Evolutionary conservation across 768 basidiomycete species (phyloP).

Genomic region (Crassisporium funariophilum): DNA sequence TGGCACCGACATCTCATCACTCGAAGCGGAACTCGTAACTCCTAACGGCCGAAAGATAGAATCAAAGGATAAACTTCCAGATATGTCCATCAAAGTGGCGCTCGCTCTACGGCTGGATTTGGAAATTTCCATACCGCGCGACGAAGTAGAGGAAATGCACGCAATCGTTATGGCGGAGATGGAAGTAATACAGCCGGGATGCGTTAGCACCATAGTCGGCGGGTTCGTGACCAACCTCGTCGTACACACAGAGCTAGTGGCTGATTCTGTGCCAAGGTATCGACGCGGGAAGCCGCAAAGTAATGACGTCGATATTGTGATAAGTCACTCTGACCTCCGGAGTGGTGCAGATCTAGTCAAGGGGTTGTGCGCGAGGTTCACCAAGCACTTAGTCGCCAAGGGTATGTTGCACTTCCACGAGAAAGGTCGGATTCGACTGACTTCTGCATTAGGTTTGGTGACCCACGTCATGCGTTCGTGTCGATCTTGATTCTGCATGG

Average conservation of each 20-base stretch:
- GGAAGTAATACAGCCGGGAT: slow-evolving; percentile 62
- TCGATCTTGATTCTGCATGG: not conserved
- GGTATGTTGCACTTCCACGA: slow-evolving; percentile 40
- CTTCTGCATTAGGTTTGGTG: slow-evolving; percentile 49
- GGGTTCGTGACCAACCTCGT: slow-evolving; percentile 51
- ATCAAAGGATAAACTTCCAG: slow-evolving; percentile 21
- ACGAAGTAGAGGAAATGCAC: slow-evolving; percentile 81
- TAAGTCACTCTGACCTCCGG: slow-evolving; percentile 64
- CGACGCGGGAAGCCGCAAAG: slow-evolving; percentile 80
- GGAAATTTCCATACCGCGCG: slow-evolving; percentile 56
- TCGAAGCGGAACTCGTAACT: slow-evolving; percentile 30
- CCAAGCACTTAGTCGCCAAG: slow-evolving; percentile 54
- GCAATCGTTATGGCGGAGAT: slow-evolving; percentile 67
- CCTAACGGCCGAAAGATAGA: slow-evolving; percentile 34
- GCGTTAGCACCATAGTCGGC: slow-evolving; percentile 75
- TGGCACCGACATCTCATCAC: slow-evolving; percentile 12
- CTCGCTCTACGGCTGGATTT: slow-evolving; percentile 64
- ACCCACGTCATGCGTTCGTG: slow-evolving; percentile 84
- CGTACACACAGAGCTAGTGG: not conserved
- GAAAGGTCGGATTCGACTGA: not conserved
- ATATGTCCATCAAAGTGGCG: slow-evolving; percentile 55
- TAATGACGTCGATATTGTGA: slow-evolving; percentile 89
- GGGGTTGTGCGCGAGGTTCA: slow-evolving; percentile 62
- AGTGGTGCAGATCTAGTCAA: slow-evolving; percentile 51
- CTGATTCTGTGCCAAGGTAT: slow-evolving; percentile 50